A percentile compares a stretch with the other conserved stretches of the same genome.
Evolutionary conservation across 345 rosid species (phyloP).

Genomic region (Linum lewisii): DNA sequence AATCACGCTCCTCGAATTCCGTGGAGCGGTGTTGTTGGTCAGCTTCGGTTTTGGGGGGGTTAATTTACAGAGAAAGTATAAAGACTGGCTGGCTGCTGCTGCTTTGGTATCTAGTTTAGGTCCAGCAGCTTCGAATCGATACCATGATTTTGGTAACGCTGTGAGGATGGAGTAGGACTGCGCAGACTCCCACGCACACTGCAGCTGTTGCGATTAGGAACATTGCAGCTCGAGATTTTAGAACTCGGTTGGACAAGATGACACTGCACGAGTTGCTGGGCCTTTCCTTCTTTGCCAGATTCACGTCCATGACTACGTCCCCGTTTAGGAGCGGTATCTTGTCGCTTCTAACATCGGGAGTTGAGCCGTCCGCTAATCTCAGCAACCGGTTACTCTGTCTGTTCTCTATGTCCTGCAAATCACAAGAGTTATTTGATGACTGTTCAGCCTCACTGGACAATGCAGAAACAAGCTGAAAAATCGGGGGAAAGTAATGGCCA

Average conservation of each 20-base stretch:
- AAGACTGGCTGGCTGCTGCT: neutral
- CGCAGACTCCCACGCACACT: constrained; percentile 65
- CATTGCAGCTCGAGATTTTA: constrained; percentile 39
- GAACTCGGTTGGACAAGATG: constrained; percentile 17
- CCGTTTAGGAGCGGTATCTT: constrained; percentile 39
- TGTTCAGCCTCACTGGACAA: neutral
- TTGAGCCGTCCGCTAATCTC: constrained; percentile 15
- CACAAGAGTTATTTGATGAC: constrained; percentile 2
- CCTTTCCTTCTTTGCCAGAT: constrained; percentile 29
- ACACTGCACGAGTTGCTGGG: constrained; percentile 32
- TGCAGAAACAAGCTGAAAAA: neutral
- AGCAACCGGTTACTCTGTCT: constrained; percentile 17
- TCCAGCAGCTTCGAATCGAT: constrained; percentile 51
- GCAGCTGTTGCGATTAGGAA: constrained; percentile 32
- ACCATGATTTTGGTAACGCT: constrained; percentile 61
- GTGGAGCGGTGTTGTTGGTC: neutral
- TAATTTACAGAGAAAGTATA: neutral
- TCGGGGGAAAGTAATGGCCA: neutral
- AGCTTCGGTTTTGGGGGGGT: neutral
- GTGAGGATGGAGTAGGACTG: constrained; percentile 58
- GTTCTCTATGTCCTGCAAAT: constrained; percentile 41
- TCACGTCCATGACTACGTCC: constrained; percentile 42
- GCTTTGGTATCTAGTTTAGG: constrained; percentile 3
- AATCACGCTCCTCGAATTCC: neutral
- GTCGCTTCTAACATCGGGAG: constrained; percentile 21